A percentile compares a stretch with the other conserved stretches of the same genome.
Conservation (phyloP, 306 rosid genomes). For the Morella rubra region DNA sequence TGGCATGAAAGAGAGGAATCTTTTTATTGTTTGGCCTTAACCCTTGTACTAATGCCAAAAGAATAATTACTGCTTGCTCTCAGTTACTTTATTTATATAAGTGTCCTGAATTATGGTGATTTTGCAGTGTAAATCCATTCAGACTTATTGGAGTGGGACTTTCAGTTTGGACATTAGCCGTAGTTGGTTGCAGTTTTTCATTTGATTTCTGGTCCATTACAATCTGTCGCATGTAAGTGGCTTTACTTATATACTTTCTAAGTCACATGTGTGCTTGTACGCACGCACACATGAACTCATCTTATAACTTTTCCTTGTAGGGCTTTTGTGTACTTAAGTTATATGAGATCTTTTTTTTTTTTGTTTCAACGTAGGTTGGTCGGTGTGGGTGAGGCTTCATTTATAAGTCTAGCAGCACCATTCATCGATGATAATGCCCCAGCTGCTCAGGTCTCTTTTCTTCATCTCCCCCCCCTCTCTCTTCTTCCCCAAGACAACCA, state of each 20-base stretch:
- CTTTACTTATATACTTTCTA: conserved; percentile 6
- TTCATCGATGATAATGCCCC: conserved; percentile 94
- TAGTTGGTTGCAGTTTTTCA: conserved; percentile 58
- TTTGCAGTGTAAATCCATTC: conserved; percentile 78
- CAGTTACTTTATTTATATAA: background rate
- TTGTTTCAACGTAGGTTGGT: conserved; percentile 63
- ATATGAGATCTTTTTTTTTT: conserved; percentile 5
- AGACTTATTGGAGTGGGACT: conserved; percentile 87
- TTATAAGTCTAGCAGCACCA: conserved; percentile 93
- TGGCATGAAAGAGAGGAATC: background rate
- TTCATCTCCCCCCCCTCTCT: conserved; percentile 3
- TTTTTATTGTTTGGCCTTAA: background rate
- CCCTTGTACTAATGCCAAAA: background rate
- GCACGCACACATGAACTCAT: background rate
- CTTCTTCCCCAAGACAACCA: background rate
- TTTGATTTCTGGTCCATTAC: conserved; percentile 80
- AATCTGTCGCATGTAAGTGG: conserved; percentile 72
- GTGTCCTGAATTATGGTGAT: conserved; percentile 4
- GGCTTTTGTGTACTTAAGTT: conserved; percentile 19
- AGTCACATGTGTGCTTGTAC: background rate
- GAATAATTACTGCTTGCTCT: background rate
- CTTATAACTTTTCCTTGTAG: conserved; percentile 1
- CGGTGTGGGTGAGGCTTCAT: conserved; percentile 95
- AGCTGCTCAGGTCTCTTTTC: conserved; percentile 53
- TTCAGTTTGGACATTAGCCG: conserved; percentile 77